Conservation (phyloP, 768 basidiomycete species). For the Phlegmacium glaucopus region DNA sequence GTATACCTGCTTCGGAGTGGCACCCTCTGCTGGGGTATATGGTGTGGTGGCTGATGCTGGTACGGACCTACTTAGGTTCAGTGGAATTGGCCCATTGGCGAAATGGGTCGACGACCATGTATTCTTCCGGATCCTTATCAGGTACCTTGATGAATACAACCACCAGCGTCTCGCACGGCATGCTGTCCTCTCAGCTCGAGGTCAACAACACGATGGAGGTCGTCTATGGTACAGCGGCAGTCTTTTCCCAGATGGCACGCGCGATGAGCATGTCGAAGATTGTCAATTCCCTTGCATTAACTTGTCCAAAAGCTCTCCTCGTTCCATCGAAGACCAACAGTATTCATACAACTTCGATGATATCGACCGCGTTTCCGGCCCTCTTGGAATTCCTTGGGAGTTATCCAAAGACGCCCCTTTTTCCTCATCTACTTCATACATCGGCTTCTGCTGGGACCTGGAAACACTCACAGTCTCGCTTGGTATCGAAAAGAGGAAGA, state of each 20-base stretch:
- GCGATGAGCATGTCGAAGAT: too few species aligned
- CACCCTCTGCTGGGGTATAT: slow-evolving; percentile 18
- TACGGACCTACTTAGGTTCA: slow-evolving; percentile 13
- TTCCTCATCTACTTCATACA: neutral
- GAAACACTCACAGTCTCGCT: neutral
- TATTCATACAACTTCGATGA: slow-evolving; percentile 15
- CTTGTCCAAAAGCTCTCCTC: neutral
- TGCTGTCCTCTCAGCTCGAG: neutral
- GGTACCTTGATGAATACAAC: slow-evolving; percentile 23
- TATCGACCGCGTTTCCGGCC: slow-evolving; percentile 27
- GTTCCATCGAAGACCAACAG: neutral
- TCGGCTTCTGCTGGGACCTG: neutral
- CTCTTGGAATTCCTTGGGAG: slow-evolving; percentile 24
- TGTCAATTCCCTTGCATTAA: too few species aligned
- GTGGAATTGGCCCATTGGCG: slow-evolving; percentile 25
- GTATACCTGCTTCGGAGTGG: slow-evolving; percentile 18
- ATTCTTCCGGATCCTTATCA: slow-evolving; percentile 20
- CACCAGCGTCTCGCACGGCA: slow-evolving; percentile 2
- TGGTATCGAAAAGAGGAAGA: neutral
- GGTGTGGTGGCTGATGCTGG: slow-evolving; percentile 23
- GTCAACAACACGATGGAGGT: too few species aligned
- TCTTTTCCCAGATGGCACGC: too few species aligned
- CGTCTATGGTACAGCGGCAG: too few species aligned
- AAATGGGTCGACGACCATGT: slow-evolving; percentile 33
- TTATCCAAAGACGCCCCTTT: slow-evolving; percentile 12